A percentile compares a stretch with the other conserved stretches of the same genome.
Evolutionary conservation across 805 yeast genomes (phyloP).

Genomic region (Suhomyces tanzawaensis): DNA sequence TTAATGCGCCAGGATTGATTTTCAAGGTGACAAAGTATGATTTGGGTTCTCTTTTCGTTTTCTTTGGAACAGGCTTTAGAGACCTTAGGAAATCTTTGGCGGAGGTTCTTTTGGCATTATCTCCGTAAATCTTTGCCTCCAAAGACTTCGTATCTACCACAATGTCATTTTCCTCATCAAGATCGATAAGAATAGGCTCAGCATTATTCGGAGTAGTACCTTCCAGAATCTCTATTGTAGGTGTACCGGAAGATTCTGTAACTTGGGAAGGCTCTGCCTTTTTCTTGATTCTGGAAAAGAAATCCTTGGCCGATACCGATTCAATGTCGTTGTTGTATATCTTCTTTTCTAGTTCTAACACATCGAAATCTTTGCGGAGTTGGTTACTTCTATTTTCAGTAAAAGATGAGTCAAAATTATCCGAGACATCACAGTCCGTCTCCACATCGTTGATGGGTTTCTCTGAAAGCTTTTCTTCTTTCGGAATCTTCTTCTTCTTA

Average conservation of each 20-base stretch:
- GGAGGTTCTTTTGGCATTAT: slow-evolving; percentile 21
- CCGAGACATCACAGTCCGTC: slow-evolving; percentile 7
- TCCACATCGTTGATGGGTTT: slow-evolving; percentile 3
- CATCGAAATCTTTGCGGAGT: slow-evolving; percentile 16
- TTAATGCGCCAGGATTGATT: slow-evolving; percentile 23
- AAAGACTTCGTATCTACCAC: slow-evolving; percentile 7
- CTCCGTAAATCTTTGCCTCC: slow-evolving; percentile 21
- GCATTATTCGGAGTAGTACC: neutral
- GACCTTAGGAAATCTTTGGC: slow-evolving; percentile 53
- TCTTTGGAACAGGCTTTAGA: slow-evolving; percentile 20
- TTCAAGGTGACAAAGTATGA: slow-evolving; percentile 20
- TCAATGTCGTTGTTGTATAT: slow-evolving; percentile 15
- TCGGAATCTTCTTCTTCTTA: slow-evolving; percentile 4
- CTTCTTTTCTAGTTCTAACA: slow-evolving; percentile 23
- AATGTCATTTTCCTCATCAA: slow-evolving; percentile 2
- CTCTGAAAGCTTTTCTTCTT: neutral
- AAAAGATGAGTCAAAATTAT: slow-evolving; percentile 10
- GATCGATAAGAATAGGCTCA: neutral
- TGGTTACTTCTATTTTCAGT: slow-evolving; percentile 14
- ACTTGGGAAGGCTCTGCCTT: neutral
- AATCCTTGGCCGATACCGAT: slow-evolving; percentile 19
- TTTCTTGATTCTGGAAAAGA: slow-evolving; percentile 13
- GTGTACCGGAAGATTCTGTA: neutral
- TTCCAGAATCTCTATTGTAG: slow-evolving; percentile 3
- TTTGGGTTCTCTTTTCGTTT: slow-evolving; percentile 1